A percentile compares a stretch with the other conserved stretches of the same genome.
These are phyloP conservation scores for Ensete ventricosum DNA, from an alignment of 176 grass and related monocot species.

Conservation along the genomic window DNA sequence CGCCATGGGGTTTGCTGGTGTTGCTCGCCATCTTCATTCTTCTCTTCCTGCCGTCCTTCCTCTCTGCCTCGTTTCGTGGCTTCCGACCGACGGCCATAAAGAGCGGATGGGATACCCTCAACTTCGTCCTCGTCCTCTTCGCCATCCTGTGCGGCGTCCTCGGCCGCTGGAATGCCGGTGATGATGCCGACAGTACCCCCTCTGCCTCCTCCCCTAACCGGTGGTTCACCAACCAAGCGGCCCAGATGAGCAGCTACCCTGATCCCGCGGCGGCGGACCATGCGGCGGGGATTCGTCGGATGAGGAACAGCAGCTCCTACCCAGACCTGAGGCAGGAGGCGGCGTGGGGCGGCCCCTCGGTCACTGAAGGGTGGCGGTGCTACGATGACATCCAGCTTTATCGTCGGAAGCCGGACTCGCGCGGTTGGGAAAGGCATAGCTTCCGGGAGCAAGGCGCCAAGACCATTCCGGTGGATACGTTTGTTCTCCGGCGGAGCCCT, in stretches of 20 bases:
- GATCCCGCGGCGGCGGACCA: neutral
- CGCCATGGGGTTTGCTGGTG: constrained; percentile 56
- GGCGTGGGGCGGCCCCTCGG: constrained; percentile 28
- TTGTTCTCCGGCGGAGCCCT: constrained; percentile 30
- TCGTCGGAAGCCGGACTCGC: constrained; percentile 32
- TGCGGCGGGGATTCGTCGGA: constrained; percentile 37
- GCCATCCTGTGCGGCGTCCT: constrained; percentile 89
- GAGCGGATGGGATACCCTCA: constrained; percentile 79
- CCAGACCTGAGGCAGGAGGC: constrained; percentile 60
- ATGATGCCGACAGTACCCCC: constrained; percentile 11
- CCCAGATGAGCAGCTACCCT: neutral
- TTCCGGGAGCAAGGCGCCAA: constrained; percentile 8
- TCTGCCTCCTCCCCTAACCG: neutral
- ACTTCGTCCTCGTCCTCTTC: constrained; percentile 67
- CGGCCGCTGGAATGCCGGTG: constrained; percentile 28
- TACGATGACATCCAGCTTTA: constrained; percentile 58
- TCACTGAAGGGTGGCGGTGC: constrained; percentile 43
- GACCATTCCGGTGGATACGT: constrained; percentile 56
- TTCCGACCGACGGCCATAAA: constrained; percentile 31
- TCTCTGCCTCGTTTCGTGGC: constrained; percentile 21
- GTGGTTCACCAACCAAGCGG: neutral
- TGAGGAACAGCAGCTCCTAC: constrained; percentile 82
- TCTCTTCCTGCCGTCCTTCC: constrained; percentile 33
- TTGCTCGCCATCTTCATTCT: constrained; percentile 49
- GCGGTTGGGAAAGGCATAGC: neutral